A percentile compares a stretch with the other conserved stretches of the same genome.
Evolutionary conservation across 768 basidiomycete species (phyloP).

Genomic region (Amanita thiersii): DNA sequence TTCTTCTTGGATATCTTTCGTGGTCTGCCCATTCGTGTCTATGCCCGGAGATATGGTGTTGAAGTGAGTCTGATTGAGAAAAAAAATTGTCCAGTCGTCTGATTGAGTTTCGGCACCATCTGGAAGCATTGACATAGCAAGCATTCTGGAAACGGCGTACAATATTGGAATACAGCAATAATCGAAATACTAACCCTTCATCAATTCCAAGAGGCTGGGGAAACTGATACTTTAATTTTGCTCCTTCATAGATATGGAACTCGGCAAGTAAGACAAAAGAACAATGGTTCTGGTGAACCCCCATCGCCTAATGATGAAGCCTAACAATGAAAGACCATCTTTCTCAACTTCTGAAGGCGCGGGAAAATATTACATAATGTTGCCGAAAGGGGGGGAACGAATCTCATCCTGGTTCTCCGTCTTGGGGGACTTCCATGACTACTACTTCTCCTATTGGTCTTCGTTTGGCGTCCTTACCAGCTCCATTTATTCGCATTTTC

Average conservation of each 20-base stretch:
- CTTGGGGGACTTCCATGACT: no score
- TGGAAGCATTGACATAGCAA: slow-evolving; percentile 97
- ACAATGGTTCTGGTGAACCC: slow-evolving; percentile 65
- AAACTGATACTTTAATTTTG: slow-evolving; percentile 91
- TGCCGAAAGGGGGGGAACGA: no score
- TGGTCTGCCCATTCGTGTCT: slow-evolving; percentile 42
- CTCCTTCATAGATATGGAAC: slow-evolving; percentile 94
- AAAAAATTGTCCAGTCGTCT: slow-evolving; percentile 99
- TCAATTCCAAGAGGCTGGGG: slow-evolving; percentile 91
- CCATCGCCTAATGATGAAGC: slow-evolving; percentile 27
- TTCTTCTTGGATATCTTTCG: slow-evolving; percentile 23
- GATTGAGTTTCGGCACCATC: slow-evolving; percentile 93
- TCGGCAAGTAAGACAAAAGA: slow-evolving; percentile 97
- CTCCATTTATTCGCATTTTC: slow-evolving; percentile 26
- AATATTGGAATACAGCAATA: slow-evolving; percentile 10
- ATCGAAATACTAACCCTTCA: slow-evolving; percentile 61
- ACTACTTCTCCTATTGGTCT: no score
- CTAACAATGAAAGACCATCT: no score
- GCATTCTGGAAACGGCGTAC: slow-evolving; percentile 42
- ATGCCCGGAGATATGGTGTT: slow-evolving; percentile 80
- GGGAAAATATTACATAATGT: no score
- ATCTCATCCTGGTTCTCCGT: no score
- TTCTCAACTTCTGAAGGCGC: no score
- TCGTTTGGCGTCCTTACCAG: no score
- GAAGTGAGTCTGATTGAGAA: slow-evolving; percentile 88